Conservation (phyloP, 345 rosid genomes). For the Aurinia saxatilis region DNA sequence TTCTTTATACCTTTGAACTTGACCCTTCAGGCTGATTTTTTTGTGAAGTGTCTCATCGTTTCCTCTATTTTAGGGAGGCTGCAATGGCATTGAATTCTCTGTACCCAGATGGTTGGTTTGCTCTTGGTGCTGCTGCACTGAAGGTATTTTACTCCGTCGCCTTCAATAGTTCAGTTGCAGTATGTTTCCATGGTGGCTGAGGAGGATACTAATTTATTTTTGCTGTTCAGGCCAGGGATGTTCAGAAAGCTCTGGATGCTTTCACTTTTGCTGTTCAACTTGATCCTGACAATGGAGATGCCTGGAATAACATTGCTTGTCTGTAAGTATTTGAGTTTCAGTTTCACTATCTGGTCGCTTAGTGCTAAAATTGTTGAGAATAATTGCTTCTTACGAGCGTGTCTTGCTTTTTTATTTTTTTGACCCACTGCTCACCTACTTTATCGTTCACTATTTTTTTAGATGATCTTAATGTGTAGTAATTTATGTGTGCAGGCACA, state of each 20-base stretch:
- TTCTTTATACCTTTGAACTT: neutral
- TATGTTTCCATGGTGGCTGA: neutral
- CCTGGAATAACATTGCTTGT: conserved; percentile 99
- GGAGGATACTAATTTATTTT: conserved; percentile 4
- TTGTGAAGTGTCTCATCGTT: conserved; percentile 10
- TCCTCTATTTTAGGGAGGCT: conserved; percentile 57
- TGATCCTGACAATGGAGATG: conserved; percentile 98
- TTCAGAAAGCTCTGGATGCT: conserved; percentile 86
- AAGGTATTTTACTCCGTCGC: conserved; percentile 63
- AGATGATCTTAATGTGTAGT: neutral
- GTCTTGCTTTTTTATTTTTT: neutral
- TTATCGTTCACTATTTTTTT: neutral
- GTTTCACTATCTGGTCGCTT: neutral
- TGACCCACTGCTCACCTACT: neutral
- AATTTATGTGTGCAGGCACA: conserved; percentile 52
- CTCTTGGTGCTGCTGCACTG: conserved; percentile 93
- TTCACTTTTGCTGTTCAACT: conserved; percentile 87
- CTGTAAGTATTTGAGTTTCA: conserved; percentile 48
- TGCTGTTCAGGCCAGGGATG: conserved; percentile 60
- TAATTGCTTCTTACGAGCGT: neutral
- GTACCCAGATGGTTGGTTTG: conserved; percentile 96
- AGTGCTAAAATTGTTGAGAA: conserved; percentile 1
- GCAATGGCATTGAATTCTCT: conserved; percentile 91
- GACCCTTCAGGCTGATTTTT: conserved; percentile 10
- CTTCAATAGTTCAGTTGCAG: no score